Evolutionary conservation across 1,139 yeast species (phyloP), one percentile per base, ranked within the genome.

Genomic region (Taiozyma sp.): DNA sequence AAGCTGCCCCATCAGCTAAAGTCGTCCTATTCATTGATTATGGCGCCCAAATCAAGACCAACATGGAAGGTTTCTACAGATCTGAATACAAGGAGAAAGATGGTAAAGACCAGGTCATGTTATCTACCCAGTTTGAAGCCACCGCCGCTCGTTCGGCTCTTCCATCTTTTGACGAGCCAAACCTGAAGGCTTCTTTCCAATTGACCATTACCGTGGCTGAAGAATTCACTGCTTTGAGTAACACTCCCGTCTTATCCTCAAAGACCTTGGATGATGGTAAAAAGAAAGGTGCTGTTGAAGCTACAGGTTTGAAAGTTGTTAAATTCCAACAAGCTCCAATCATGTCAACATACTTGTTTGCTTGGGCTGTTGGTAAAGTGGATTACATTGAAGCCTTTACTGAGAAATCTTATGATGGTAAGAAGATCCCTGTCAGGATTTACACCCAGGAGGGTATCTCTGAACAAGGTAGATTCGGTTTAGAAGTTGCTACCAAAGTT

Each of bases 91-190:
- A 74, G 61, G 83, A 79, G 57, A 69, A 71, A 57, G 72, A 83
- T 49, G 91, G 87, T 10, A 75, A 75, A 54, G 75, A 79, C 47
- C 81, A 83, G 63, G 80, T 77, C 57, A 78, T 86, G 74, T 84
- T 89, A 46, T 82, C 92, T 40, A 87, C 96, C 44, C 96, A 87
- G 70, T 85, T 87, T 78, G 96, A 87, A 70, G 87, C 96, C 36
- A 85, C 92, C 29, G 92, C 87, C 66, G 90, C 92, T 49, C 83
- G 96, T 68, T 78, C 90, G 63, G 92, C 95, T 1, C 84, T 87
- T 71, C 96, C 96, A 19, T 86, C 89, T 64, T 80, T 85, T 58
- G 95, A 87, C 66, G 95, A 87, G 66, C 96, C 96, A 29, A 78
- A 81, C 51, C 74, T 84, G 55, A 87, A 87, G 70, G 88, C 95